Conservation (phyloP, 495 filamentous ascomycete species). For the Neurospora sp. region DNA sequence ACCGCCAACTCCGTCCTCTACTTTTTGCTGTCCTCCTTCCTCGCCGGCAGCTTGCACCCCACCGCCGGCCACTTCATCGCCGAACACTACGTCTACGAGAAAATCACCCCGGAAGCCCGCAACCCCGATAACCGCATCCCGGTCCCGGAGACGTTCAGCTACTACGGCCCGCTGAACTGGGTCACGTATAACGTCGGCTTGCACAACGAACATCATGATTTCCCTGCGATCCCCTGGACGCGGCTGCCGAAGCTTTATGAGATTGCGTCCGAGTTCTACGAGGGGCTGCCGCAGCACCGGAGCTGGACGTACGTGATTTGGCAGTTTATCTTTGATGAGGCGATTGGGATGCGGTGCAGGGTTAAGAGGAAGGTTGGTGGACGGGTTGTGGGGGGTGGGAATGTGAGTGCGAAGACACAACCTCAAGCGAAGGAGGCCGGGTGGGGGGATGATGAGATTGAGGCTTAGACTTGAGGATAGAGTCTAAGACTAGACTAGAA, state of each 20-base stretch:
- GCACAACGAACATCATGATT: constrained; percentile 99
- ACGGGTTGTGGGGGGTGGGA: constrained; percentile 45
- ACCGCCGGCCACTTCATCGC: constrained; percentile 98
- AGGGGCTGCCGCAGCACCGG: constrained; percentile 70
- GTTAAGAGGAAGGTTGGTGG: constrained; percentile 84
- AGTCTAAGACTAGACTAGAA: background rate
- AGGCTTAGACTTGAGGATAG: constrained; percentile 22
- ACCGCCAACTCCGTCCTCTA: constrained; percentile 60
- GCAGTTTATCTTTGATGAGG: constrained; percentile 84
- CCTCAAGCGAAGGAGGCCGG: constrained; percentile 21
- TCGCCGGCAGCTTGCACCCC: constrained; percentile 88
- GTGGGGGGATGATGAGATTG: constrained; percentile 45
- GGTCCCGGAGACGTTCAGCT: constrained; percentile 91
- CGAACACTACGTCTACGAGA: constrained; percentile 96
- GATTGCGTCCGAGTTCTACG: constrained; percentile 90
- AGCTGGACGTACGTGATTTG: constrained; percentile 92
- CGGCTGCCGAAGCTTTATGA: constrained; percentile 59
- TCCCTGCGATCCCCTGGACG: constrained; percentile 95
- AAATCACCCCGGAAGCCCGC: constrained; percentile 45
- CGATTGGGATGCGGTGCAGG: constrained; percentile 80
- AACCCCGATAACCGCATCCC: constrained; percentile 49
- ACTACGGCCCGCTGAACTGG: constrained; percentile 88
- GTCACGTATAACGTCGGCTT: constrained; percentile 94
- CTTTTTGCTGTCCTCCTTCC: constrained; percentile 76
- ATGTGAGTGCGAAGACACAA: background rate